A percentile compares a stretch with the other conserved stretches of the same genome.
Evolutionary conservation across 2,329 filamentous ascomycete genomes (phyloP).

Genomic region (Aspergillus brasiliensis): DNA sequence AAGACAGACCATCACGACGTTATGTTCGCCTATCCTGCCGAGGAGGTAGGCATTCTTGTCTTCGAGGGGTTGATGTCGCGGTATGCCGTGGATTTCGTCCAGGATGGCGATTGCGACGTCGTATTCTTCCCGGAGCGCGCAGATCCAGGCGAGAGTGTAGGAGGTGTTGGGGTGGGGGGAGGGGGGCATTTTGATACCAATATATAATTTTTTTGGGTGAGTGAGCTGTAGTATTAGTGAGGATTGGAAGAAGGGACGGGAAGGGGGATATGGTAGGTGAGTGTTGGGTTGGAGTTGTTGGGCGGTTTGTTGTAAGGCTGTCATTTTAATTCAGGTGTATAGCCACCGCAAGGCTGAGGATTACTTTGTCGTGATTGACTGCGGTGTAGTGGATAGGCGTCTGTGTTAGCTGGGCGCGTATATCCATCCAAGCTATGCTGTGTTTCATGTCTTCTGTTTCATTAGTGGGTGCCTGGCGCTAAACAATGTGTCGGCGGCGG

Average conservation of each 20-base stretch:
- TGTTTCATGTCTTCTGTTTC: too few species aligned
- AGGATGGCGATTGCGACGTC: not conserved
- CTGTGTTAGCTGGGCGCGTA: too few species aligned
- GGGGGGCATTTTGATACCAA: not conserved
- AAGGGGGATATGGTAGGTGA: too few species aligned
- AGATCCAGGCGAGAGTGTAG: slow-evolving; percentile 1
- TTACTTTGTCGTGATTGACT: too few species aligned
- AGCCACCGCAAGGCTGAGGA: too few species aligned
- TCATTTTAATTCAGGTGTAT: too few species aligned
- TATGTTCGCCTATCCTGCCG: not conserved
- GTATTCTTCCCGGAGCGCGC: not conserved
- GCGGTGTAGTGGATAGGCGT: rapidly evolving
- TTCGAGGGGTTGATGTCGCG: not conserved
- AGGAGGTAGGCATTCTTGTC: not conserved
- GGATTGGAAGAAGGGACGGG: not conserved
- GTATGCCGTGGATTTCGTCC: not conserved
- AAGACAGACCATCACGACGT: not conserved
- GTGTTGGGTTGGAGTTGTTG: too few species aligned
- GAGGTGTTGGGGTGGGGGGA: not conserved
- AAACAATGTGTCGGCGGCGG: too few species aligned
- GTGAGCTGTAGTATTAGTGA: not conserved
- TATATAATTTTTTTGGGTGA: not conserved
- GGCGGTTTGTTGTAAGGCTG: too few species aligned
- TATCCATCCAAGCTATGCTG: too few species aligned
- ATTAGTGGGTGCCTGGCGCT: too few species aligned